phyloP scores from a whole-genome alignment of 768 basidiomycete genomes.

The Lentinula sp. region DNA sequence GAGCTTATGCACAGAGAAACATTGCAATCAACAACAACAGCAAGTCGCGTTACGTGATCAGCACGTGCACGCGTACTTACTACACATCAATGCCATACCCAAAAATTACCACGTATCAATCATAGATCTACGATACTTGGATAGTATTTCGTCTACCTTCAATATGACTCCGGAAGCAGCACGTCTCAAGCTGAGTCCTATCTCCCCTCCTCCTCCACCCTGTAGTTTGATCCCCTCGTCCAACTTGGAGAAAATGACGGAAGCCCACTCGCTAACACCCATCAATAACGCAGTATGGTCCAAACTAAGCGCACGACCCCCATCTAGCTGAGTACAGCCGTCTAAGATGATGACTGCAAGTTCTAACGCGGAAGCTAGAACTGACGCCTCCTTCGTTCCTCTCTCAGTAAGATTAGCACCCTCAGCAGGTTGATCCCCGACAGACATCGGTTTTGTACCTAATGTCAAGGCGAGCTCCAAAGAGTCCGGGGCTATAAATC shows the following conservation, averaged over 20 bases:
- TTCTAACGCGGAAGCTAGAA: constrained; percentile 73
- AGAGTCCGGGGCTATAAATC: constrained; percentile 73
- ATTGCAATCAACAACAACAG: background rate
- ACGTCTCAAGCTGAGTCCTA: constrained; percentile 48
- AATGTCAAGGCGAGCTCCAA: constrained; percentile 80
- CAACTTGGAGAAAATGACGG: constrained; percentile 53
- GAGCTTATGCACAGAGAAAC: background rate
- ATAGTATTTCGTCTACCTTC: constrained; percentile 68
- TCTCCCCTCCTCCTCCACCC: constrained; percentile 62
- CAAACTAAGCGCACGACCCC: constrained; percentile 64
- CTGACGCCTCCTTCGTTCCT: constrained; percentile 54
- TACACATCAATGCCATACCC: too few species aligned
- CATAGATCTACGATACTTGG: constrained; percentile 65
- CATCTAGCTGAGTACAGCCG: constrained; percentile 68
- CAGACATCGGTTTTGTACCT: constrained; percentile 59
- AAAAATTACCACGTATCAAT: background rate
- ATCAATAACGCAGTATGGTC: constrained; percentile 72
- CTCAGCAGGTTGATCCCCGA: constrained; percentile 26
- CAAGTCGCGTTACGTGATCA: background rate
- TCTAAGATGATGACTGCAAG: constrained; percentile 73
- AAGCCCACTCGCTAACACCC: constrained; percentile 78
- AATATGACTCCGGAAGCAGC: constrained; percentile 77
- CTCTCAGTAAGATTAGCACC: constrained; percentile 25
- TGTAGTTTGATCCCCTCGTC: constrained; percentile 58
- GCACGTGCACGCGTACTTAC: background rate